Evolutionary conservation across 2,329 filamentous ascomycete species (phyloP).

Genomic region (Emergomyces pasteurianus): DNA sequence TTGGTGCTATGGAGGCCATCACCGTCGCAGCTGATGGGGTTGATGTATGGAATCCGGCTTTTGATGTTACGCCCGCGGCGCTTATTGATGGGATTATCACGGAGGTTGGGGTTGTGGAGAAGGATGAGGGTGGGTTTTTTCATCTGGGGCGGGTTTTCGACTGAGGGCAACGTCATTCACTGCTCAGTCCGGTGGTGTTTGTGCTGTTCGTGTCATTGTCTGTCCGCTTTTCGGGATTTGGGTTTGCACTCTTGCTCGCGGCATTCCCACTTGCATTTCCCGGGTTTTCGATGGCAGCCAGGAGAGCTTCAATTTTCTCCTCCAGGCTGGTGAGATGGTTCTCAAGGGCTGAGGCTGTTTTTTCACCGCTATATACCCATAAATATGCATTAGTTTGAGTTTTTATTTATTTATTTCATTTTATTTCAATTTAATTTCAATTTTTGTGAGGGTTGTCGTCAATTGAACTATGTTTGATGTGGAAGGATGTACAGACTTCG

Average conservation of each 20-base stretch:
- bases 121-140: constrained; percentile 59
- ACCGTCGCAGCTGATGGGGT: constrained; percentile 69
- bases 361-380: constrained; percentile 36
- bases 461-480: not conserved
- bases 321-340: constrained; percentile 43
- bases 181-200: not conserved
- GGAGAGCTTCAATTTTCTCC: constrained; percentile 36
- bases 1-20: constrained; percentile 45
- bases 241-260: not conserved
- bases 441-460: not conserved
- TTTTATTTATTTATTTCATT: not conserved
- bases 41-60: constrained; percentile 89
- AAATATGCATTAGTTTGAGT: not conserved
- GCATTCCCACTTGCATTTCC: not conserved
- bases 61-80: constrained; percentile 82
- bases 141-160: constrained; percentile 30
- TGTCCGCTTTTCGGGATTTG: not conserved
- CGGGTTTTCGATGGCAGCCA: constrained; percentile 13
- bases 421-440: not conserved
- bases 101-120: constrained; percentile 77
- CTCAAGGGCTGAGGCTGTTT: constrained; percentile 43
- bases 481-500: constrained; percentile 14
- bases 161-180: constrained; percentile 2
- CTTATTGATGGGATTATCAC: constrained; percentile 92
- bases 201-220: not conserved